Evolutionary conservation across 805 yeast genomes (phyloP), one percentile per base, ranked within the genome.

Genomic region (Wickerhamomyces silvicola): DNA sequence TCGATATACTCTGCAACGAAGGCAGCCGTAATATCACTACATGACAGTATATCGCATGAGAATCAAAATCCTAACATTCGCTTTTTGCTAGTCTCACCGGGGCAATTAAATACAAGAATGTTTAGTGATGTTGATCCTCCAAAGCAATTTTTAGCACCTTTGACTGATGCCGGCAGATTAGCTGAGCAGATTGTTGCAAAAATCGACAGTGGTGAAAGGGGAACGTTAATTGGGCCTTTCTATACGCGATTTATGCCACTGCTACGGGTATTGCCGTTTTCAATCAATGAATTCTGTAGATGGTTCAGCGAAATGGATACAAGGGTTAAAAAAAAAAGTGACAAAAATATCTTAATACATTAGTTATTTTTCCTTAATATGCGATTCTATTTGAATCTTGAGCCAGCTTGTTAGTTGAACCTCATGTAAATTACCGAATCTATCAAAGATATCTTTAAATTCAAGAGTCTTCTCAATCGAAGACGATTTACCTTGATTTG

Each of bases 1-100:
- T 78, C 79, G 27, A 81, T 79, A 0, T 88, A 88, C 50, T 94
- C 94, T 1, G 90, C 95, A 0, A 74, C 92, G 6, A 88, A 88
- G 52, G 81, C 95, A 0, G 92, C 94, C 0, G 54, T 84, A 11
- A 71, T 86, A 28, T 87, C 94, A 2, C 56, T 87, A 10, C 95
- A 86, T 48, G 95, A 87, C 53, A 78, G 92, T 0, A 61, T 84
- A 22, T 75, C 85, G 0, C 79, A 75, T 45, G 96, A 88, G 54
- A 48, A 80, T 1, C 71, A 75, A 0, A 56, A 67, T 22, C 58
- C 57, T 27, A 78, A 83, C 7, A 72, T 84, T 22, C 72, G 82
- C 43, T 81, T 92, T 1, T 58, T 88, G 32, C 60, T 88, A 15
- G 73, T 86, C 0, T 70, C 85, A 33, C 92, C 95, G 0, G 97